These are phyloP conservation scores for Apostasia ramifera DNA, from an alignment of 106 monocot species.

Conservation along the genomic window DNA sequence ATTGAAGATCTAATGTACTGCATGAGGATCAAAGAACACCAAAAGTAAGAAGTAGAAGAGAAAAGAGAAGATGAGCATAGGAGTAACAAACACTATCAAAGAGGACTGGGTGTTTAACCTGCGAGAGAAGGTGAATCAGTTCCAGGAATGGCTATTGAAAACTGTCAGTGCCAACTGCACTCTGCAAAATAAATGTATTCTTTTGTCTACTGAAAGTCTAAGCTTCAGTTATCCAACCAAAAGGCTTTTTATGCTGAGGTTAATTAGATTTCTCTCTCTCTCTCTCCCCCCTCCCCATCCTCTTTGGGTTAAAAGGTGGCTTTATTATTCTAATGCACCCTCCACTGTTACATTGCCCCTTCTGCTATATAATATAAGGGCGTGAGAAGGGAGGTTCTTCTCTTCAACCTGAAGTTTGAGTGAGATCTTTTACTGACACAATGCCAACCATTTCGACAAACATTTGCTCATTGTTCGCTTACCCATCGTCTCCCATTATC, in stretches of 20 bases:
- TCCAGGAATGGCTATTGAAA: not conserved
- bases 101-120: not conserved
- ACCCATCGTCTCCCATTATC: not conserved
- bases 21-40: not conserved
- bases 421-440: constrained; percentile 1
- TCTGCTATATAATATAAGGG: not conserved
- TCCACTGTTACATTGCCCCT: constrained; percentile 4
- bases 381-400: not conserved
- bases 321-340: not conserved
- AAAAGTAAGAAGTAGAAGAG: not conserved
- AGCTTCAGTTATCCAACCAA: not conserved
- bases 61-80: not conserved
- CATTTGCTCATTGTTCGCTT: not conserved
- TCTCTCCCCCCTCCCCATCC: not conserved
- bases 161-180: not conserved
- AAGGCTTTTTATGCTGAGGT: not conserved
- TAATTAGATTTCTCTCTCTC: not conserved
- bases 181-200: not conserved
- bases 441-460: not conserved
- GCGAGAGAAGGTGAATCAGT: not conserved
- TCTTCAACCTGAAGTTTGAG: constrained; percentile 7
- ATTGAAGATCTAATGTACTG: not conserved
- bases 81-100: not conserved
- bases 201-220: not conserved
- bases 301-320: no score